A percentile compares a stretch with the other conserved stretches of the same genome.
These are phyloP conservation scores for sorghum (Sorghum bicolor) DNA, from an alignment of 176 grass and related monocot species.

Conservation along the genomic window DNA sequence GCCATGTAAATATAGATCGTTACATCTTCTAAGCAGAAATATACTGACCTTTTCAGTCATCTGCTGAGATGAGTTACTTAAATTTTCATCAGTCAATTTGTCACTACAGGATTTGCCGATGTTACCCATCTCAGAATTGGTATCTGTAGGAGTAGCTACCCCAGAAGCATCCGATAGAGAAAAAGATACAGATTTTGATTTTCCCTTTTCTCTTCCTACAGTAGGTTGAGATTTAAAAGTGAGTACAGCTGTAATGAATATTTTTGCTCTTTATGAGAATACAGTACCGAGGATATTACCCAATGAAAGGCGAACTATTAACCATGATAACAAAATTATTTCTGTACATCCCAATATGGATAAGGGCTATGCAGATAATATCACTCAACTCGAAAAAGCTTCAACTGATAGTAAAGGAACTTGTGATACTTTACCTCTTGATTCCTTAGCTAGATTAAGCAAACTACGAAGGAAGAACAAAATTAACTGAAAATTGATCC, in stretches of 20 bases:
- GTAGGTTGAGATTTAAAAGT: constrained; percentile 39
- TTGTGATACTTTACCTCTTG: neutral
- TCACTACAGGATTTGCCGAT: neutral
- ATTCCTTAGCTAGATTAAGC: neutral
- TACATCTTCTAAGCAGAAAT: neutral
- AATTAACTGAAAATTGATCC: neutral
- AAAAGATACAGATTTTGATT: constrained; percentile 60
- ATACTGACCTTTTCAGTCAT: constrained; percentile 26
- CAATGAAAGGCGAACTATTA: neutral
- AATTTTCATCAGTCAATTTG: constrained; percentile 22
- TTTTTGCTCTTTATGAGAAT: constrained; percentile 10
- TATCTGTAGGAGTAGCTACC: constrained; percentile 13
- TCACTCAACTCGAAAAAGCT: neutral
- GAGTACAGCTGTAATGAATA: constrained; percentile 32
- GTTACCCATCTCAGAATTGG: constrained; percentile 17
- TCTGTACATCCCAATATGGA: neutral
- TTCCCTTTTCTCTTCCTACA: constrained; percentile 22
- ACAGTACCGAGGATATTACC: neutral
- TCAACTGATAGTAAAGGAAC: constrained; percentile 1
- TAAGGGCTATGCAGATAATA: neutral
- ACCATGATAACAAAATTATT: neutral
- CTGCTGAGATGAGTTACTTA: constrained; percentile 20
- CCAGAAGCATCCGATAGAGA: constrained; percentile 31
- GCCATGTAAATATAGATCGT: neutral
- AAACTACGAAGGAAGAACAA: neutral